Percentiles rank a stretch among this genome's conserved stretches.
Evolutionary conservation across 257 asterid genomes (phyloP).

Genomic region (Anisodus acutangulus): DNA sequence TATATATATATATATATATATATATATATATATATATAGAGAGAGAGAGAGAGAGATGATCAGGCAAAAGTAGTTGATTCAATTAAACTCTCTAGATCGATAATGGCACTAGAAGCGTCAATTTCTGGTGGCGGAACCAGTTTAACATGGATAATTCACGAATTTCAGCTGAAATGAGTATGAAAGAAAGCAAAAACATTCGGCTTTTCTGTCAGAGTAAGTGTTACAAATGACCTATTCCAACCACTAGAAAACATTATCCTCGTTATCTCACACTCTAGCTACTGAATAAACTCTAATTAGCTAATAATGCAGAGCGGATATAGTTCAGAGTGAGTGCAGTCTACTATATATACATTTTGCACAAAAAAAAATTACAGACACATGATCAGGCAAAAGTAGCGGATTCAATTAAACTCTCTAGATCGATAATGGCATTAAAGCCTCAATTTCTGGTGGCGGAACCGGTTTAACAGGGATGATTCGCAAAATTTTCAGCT

Average conservation of each 20-base stretch:
- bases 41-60: background rate
- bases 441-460: background rate
- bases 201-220: conserved; percentile 59
- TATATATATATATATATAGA: too few species aligned
- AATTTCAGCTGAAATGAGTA: background rate
- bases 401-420: background rate
- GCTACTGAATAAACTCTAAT: background rate
- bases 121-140: background rate
- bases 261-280: background rate
- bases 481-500: background rate
- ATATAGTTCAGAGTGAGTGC: background rate
- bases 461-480: background rate
- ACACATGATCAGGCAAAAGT: background rate
- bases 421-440: background rate
- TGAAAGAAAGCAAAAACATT: background rate
- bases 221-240: conserved; percentile 77
- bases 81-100: background rate
- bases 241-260: conserved; percentile 12
- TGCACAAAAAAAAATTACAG: too few species aligned
- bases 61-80: background rate
- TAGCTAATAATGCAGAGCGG: background rate
- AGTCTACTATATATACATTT: background rate
- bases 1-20: too few species aligned
- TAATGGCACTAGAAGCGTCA: background rate
- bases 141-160: background rate